Evolutionary conservation across 352 stramenopile species (phyloP).

Genomic region (Blastocystis sp.): DNA sequence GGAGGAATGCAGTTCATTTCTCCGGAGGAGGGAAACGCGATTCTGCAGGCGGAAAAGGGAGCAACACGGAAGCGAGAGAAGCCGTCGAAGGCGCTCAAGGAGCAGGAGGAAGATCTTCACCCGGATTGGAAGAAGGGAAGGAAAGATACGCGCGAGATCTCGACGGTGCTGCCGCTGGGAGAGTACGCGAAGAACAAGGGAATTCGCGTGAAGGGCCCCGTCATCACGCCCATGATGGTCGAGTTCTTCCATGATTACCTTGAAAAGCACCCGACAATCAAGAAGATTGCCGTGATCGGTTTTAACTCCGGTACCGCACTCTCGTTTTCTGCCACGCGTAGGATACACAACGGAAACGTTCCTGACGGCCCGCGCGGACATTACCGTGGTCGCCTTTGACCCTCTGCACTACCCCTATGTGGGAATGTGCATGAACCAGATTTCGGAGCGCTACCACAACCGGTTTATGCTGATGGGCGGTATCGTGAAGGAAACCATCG

Average conservation of each 20-base stretch:
- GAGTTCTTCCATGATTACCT: conserved; percentile 71
- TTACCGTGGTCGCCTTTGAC: conserved; percentile 64
- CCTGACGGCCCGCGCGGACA: conserved; percentile 60
- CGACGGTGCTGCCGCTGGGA: conserved; percentile 46
- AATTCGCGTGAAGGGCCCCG: conserved; percentile 35
- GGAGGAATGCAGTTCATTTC: conserved; percentile 50
- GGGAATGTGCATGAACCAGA: not conserved
- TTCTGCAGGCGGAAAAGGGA: not conserved
- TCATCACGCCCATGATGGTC: conserved; percentile 71
- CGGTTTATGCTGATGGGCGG: conserved; percentile 56
- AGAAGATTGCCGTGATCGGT: conserved; percentile 67
- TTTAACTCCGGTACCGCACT: conserved; percentile 54
- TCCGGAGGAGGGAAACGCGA: conserved; percentile 14
- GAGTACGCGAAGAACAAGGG: not conserved
- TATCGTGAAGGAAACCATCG: conserved; percentile 34
- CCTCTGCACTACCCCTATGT: conserved; percentile 52
- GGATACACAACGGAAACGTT: conserved; percentile 73
- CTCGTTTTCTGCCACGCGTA: not conserved
- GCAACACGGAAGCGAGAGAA: not conserved
- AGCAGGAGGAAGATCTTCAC: conserved; percentile 3
- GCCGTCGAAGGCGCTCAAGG: not conserved
- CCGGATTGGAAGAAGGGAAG: conserved; percentile 37
- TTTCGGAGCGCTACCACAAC: conserved; percentile 54
- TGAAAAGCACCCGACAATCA: conserved; percentile 53
- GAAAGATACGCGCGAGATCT: conserved; percentile 50